Evolutionary conservation across 345 rosid species (phyloP), one percentile per base, ranked within the genome.

Genomic region (Citrus hindsii): DNA sequence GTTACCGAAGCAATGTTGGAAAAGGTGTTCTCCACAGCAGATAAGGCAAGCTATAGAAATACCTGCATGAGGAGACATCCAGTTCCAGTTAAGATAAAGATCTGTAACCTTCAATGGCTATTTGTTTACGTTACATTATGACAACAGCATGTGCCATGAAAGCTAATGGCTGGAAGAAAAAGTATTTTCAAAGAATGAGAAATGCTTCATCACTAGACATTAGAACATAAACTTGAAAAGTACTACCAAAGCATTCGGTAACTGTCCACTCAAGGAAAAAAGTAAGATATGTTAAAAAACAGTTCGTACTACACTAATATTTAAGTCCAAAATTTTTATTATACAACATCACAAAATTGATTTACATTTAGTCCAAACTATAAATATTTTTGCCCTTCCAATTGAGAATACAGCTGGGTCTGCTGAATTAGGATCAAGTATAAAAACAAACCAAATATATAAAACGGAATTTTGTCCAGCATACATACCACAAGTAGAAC

Each of bases 401-500:
- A 76, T 33, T 59, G 62, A 55, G 55, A 55, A 53, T 16, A 55
- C 67, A 33, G 58, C 37, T 55, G 28, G 53, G 14, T 18, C 73
- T 0, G 25, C 58, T 59, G 21, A 8, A 38, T 30, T 46, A 28
- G 42, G 40, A 22, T 30, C 10, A 33, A 61, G 37, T 24, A 46
- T 46, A 46, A 46, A 0, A 46, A 16, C 51, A 46, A 63, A 9
- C 25, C 48, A 35, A 30, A 63, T 62, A 75, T 4, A 62, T 12
- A 75, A 3, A 67, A 9, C 55, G 30, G 40, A 27, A 30, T 10
- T 53, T 65, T 53, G 9, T 38, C 22, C 55, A 37, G 55, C 51
- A 73, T 25, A 53, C 86, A 75, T 85, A 95, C 99, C 99, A 96
- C 32, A 98, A 92, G 83, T 96, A 96, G 83, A 96, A 96, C 82